Percentiles rank a stretch among this genome's conserved stretches.
Conservation (phyloP, 2,329 filamentous ascomycete genomes). For the Botrytis byssoidea region DNA sequence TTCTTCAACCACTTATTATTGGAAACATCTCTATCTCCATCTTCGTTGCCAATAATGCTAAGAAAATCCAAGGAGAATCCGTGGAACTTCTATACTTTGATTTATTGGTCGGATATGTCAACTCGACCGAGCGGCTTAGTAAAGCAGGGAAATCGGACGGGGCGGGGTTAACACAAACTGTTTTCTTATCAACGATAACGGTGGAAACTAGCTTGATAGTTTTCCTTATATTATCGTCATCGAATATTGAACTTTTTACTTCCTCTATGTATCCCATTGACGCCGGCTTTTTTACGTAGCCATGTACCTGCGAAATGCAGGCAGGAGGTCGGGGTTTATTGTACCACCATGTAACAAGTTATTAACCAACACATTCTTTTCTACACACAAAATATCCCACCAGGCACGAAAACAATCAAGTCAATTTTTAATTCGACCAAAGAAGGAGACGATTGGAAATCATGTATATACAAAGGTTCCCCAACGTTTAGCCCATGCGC, state of each 20-base stretch:
- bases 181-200: conserved; percentile 16
- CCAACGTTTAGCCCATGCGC: conserved; percentile 37
- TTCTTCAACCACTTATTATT: neutral
- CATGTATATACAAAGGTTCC: conserved; percentile 19
- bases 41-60: neutral
- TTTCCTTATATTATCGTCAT: conserved; percentile 16
- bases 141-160: neutral
- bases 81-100: neutral
- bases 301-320: conserved; percentile 36
- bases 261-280: conserved; percentile 11
- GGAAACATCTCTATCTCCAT: conserved; percentile 1
- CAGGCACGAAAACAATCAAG: conserved; percentile 18
- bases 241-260: conserved; percentile 7
- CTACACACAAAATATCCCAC: conserved; percentile 10
- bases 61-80: no score
- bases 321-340: conserved; percentile 26
- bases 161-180: neutral
- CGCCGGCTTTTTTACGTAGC: conserved; percentile 23
- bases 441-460: conserved; percentile 16
- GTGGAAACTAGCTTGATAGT: neutral
- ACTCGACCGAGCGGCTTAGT: neutral
- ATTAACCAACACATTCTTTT: conserved; percentile 3
- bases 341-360: conserved; percentile 20
- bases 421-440: conserved; percentile 20
- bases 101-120: neutral